Conservation (phyloP, 225 moss, liverwort and hornwort genomes). For the Asterella californica region DNA sequence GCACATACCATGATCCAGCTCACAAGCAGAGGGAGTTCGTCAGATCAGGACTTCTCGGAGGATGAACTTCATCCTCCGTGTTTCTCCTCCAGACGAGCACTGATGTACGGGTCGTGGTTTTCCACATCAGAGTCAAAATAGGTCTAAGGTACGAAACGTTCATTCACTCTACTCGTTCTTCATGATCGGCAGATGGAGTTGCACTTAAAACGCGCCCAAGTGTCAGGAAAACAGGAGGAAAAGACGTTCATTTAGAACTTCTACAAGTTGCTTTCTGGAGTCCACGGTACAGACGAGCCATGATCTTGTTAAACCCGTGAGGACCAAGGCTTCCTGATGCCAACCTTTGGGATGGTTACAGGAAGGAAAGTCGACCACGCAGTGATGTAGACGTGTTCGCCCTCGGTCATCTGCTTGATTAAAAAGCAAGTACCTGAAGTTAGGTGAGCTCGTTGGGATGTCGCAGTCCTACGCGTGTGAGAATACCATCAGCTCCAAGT, state of each 20-base stretch:
- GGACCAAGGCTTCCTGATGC: neutral
- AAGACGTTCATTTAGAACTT: no score
- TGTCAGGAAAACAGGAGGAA: no score
- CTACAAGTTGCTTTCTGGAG: no score
- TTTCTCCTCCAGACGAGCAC: conserved; percentile 67
- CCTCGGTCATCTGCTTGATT: conserved; percentile 49
- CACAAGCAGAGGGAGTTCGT: conserved; percentile 72
- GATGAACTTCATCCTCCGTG: conserved; percentile 62
- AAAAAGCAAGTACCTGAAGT: neutral
- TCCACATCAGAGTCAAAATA: conserved; percentile 54
- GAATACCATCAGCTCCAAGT: neutral
- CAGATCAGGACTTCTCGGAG: conserved; percentile 64
- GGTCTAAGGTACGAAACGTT: conserved; percentile 60
- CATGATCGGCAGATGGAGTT: no score
- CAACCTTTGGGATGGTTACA: conserved; percentile 68
- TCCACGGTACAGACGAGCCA: no score
- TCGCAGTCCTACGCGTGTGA: no score
- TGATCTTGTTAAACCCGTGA: neutral
- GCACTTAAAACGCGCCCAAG: no score
- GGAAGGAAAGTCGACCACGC: conserved; percentile 69
- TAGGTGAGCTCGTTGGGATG: neutral
- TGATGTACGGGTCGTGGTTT: conserved; percentile 65
- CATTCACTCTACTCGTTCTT: conserved; percentile 39
- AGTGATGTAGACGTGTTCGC: conserved; percentile 62
- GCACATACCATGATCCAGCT: conserved; percentile 77